Conservation (phyloP, 2,329 filamentous ascomycete species). For the Allantophomopsis cytisporea region DNA sequence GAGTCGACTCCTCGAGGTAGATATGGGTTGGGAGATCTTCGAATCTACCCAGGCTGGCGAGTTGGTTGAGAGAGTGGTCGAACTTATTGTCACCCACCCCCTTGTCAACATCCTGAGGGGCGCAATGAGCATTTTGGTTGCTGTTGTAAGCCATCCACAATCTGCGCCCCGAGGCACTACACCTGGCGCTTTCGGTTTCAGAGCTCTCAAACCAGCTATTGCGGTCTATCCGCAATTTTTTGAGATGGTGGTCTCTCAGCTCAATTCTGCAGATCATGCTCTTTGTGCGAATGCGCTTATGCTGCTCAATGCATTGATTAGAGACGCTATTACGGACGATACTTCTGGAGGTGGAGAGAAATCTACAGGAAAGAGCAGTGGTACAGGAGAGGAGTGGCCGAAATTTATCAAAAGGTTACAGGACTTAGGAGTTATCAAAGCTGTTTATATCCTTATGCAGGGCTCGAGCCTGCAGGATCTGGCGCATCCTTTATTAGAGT, state of each 20-base stretch:
- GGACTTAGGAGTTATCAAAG: constrained; percentile 83
- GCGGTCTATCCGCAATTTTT: constrained; percentile 88
- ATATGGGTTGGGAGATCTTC: constrained; percentile 94
- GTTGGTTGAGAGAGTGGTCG: constrained; percentile 65
- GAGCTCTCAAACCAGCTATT: constrained; percentile 82
- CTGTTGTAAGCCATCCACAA: constrained; percentile 79
- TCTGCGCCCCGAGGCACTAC: constrained; percentile 24
- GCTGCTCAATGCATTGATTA: constrained; percentile 87
- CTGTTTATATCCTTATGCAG: constrained; percentile 88
- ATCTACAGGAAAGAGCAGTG: constrained; percentile 16
- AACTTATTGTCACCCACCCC: constrained; percentile 87
- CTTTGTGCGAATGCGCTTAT: constrained; percentile 92
- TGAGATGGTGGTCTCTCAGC: constrained; percentile 80
- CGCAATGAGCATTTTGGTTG: constrained; percentile 92
- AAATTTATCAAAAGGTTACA: constrained; percentile 90
- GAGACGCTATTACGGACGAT: constrained; percentile 75
- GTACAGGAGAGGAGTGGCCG: constrained; percentile 64
- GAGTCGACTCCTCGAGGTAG: constrained; percentile 77
- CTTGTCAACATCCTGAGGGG: constrained; percentile 94
- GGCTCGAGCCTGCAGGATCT: constrained; percentile 84
- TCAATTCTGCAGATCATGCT: constrained; percentile 89
- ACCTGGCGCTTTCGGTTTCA: constrained; percentile 68
- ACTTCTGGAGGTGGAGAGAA: constrained; percentile 26
- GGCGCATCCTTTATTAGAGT: constrained; percentile 81
- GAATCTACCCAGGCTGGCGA: constrained; percentile 48